These are phyloP conservation scores for Collybia nuda DNA, from an alignment of 768 basidiomycete species.

Conservation along the genomic window DNA sequence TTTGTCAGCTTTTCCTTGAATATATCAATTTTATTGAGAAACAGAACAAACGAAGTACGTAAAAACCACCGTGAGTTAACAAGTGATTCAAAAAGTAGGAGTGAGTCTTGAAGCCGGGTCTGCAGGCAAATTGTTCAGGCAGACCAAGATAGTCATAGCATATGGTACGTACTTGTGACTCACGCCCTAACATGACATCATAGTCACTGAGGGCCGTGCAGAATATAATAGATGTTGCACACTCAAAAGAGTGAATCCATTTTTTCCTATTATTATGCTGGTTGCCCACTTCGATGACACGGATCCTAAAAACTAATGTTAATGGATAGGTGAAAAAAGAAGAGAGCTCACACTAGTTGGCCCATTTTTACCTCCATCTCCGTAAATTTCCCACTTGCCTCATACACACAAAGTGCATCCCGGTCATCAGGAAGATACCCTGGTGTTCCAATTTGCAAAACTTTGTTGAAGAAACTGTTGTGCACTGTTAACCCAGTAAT, in stretches of 20 bases:
- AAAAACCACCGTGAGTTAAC: constrained; percentile 94
- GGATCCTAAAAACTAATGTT: neutral
- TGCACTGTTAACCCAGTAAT: no score
- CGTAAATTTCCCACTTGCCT: constrained; percentile 87
- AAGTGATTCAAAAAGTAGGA: constrained; percentile 89
- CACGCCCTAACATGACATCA: constrained; percentile 69
- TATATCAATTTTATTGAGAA: constrained; percentile 92
- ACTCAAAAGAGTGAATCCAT: constrained; percentile 62
- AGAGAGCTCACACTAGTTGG: constrained; percentile 47
- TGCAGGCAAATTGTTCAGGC: constrained; percentile 21
- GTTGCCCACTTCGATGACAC: constrained; percentile 71
- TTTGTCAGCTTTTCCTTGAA: constrained; percentile 86
- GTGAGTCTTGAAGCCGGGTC: constrained; percentile 93
- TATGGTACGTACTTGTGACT: constrained; percentile 48
- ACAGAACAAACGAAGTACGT: constrained; percentile 87
- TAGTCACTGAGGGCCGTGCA: constrained; percentile 74
- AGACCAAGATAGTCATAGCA: neutral
- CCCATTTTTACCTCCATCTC: constrained; percentile 82
- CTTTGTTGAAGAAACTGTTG: constrained; percentile 79
- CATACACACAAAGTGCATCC: constrained; percentile 81
- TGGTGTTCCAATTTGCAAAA: constrained; percentile 71
- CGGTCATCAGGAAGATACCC: constrained; percentile 82
- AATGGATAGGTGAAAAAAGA: neutral
- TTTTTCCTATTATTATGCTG: constrained; percentile 81
- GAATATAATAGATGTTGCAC: constrained; percentile 71